Evolutionary conservation across 805 yeast species (phyloP).

Genomic region (Metschnikowia continentalis): DNA sequence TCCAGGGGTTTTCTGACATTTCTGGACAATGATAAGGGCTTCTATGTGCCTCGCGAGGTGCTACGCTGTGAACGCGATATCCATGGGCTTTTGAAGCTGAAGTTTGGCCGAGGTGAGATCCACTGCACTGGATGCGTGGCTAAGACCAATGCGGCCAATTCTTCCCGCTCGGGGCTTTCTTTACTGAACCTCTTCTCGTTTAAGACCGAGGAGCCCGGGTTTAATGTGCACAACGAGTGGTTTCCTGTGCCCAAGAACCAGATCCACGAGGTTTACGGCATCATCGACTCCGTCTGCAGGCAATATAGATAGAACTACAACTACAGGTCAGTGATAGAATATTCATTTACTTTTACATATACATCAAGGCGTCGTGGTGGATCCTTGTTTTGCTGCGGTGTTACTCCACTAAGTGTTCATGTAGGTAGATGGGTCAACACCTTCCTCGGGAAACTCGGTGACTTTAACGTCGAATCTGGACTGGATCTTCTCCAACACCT

Average conservation of each 20-base stretch:
- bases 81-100: conserved; percentile 34
- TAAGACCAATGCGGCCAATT: neutral
- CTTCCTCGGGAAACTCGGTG: conserved; percentile 94
- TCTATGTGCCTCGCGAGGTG: conserved; percentile 28
- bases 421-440: conserved; percentile 95
- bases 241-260: conserved; percentile 45
- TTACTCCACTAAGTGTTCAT: conserved; percentile 70
- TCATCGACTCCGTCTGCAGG: conserved; percentile 14
- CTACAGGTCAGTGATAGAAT: neutral
- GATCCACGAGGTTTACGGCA: conserved; percentile 13
- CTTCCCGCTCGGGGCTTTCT: neutral
- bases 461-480: conserved; percentile 96
- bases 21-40: conserved; percentile 28
- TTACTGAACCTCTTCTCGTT: neutral
- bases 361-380: neutral
- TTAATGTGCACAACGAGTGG: conserved; percentile 51
- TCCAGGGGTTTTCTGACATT: conserved; percentile 15
- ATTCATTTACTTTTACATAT: conserved; percentile 3
- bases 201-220: conserved; percentile 10
- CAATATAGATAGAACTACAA: neutral
- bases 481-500: conserved; percentile 87
- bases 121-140: conserved; percentile 44
- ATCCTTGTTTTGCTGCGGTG: neutral
- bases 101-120: conserved; percentile 47
- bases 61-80: conserved; percentile 38